A percentile compares a stretch with the other conserved stretches of the same genome.
Conservation (phyloP, 176 grass and related monocot genomes). For the Olyra latifolia region DNA sequence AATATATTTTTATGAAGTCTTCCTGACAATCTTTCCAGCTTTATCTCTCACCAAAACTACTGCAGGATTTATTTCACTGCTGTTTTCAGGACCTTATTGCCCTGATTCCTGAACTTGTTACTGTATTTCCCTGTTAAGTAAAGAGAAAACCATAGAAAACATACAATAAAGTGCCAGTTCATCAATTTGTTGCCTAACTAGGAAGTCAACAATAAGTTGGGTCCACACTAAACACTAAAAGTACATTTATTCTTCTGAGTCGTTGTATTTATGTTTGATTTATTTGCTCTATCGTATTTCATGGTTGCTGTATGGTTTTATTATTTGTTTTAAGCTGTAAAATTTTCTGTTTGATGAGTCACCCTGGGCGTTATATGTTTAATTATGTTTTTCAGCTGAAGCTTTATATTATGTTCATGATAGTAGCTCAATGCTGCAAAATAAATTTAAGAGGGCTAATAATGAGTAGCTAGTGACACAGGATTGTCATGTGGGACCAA, state of each 20-base stretch:
- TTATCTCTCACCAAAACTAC: not conserved
- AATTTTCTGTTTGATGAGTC: not conserved
- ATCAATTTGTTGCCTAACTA: conserved; percentile 14
- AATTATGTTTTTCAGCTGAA: not conserved
- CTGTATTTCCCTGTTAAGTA: not conserved
- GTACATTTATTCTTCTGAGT: conserved; percentile 4
- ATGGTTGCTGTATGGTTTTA: not conserved
- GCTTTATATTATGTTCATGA: not conserved
- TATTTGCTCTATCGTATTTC: conserved; percentile 9
- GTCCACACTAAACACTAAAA: not conserved
- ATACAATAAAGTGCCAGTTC: not conserved
- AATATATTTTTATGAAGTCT: not conserved
- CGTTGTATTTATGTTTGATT: not conserved
- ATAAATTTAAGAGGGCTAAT: not conserved
- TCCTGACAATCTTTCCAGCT: not conserved
- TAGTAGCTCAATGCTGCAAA: not conserved
- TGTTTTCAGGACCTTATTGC: not conserved
- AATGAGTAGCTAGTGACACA: not conserved
- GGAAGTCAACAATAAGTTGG: conserved; percentile 16
- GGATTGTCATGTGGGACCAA: conserved; percentile 30
- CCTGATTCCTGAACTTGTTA: not conserved
- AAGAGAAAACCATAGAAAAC: not conserved
- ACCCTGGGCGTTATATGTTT: not conserved
- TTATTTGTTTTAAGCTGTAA: conserved; percentile 31
- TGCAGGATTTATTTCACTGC: not conserved